Conservation (phyloP, 352 stramenopile species). For the Pythium plurisporium region DNA sequence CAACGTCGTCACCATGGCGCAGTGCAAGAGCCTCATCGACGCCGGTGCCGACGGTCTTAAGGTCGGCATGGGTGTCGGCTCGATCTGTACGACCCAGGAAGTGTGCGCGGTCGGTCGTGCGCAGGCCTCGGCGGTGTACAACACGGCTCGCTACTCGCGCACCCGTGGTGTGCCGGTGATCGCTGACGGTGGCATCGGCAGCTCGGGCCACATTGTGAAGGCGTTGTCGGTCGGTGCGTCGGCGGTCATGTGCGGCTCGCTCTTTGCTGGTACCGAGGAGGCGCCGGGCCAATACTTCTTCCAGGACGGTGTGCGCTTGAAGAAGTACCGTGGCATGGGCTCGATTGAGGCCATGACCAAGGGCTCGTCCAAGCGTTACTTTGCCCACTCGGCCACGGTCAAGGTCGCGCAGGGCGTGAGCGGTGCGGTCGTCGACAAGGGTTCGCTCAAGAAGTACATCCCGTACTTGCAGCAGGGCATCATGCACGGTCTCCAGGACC, state of each 20-base stretch:
- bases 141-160: conserved; percentile 94
- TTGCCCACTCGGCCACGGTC: conserved; percentile 86
- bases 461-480: conserved; percentile 99
- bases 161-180: conserved; percentile 98
- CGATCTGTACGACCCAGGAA: conserved; percentile 99
- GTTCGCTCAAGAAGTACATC: conserved; percentile 98
- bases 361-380: conserved; percentile 93
- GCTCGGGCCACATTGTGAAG: conserved; percentile 98
- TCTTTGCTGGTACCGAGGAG: conserved; percentile 99
- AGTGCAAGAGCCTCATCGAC: conserved; percentile 98
- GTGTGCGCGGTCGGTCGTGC: conserved; percentile 97
- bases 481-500: conserved; percentile 98
- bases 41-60: conserved; percentile 98
- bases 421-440: conserved; percentile 99
- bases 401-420: conserved; percentile 99
- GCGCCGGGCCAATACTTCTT: conserved; percentile 99
- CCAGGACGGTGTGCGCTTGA: conserved; percentile 99
- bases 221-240: conserved; percentile 96
- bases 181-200: conserved; percentile 98
- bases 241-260: conserved; percentile 99
- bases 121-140: conserved; percentile 98
- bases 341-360: conserved; percentile 99
- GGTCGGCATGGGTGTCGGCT: conserved; percentile 99
- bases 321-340: conserved; percentile 99
- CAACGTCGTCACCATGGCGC: conserved; percentile 98